Conservation (phyloP, 495 filamentous ascomycete genomes). For the Glarea lozoyensis region DNA sequence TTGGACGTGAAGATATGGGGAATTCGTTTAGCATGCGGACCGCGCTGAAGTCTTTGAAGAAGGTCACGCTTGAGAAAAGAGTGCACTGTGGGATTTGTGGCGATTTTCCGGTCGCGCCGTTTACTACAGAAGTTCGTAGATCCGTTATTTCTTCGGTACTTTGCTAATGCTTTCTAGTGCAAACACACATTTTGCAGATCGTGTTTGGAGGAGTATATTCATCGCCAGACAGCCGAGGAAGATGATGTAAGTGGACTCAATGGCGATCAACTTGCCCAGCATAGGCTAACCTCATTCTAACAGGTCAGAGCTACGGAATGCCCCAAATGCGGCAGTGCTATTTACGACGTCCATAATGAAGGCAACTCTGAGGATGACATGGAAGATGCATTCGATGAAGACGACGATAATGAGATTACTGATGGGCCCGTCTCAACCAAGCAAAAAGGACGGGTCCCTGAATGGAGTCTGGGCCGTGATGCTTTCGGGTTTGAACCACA, state of each 20-base stretch:
- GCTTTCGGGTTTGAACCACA: slow-evolving; percentile 15
- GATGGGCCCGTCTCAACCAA: too few relatives aligned
- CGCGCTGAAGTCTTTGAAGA: slow-evolving; percentile 6
- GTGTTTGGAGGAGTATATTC: not conserved
- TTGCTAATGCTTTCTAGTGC: too few relatives aligned
- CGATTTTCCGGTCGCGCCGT: slow-evolving; percentile 5
- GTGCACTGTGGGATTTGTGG: slow-evolving; percentile 11
- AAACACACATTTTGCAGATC: slow-evolving; percentile 1
- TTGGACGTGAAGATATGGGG: slow-evolving; percentile 5
- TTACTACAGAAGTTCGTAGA: too few relatives aligned
- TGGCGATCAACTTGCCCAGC: not conserved
- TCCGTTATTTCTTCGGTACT: too few relatives aligned
- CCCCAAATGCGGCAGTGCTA: slow-evolving; percentile 2
- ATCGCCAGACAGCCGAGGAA: not conserved
- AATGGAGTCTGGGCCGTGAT: slow-evolving; percentile 14
- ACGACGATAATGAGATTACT: too few relatives aligned
- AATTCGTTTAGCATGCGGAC: slow-evolving; percentile 13
- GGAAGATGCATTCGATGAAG: slow-evolving; percentile 3
- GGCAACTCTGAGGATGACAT: slow-evolving; percentile 1
- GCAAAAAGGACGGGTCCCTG: slow-evolving; percentile 2
- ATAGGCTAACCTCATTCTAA: slow-evolving; percentile 1
- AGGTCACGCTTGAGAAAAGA: slow-evolving; percentile 8
- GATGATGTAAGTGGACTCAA: slow-evolving; percentile 3
- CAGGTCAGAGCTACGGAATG: not conserved
- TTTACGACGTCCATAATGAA: not conserved